Evolutionary conservation across 2,329 filamentous ascomycete species (phyloP).

Genomic region (Lecanicillium sp.): DNA sequence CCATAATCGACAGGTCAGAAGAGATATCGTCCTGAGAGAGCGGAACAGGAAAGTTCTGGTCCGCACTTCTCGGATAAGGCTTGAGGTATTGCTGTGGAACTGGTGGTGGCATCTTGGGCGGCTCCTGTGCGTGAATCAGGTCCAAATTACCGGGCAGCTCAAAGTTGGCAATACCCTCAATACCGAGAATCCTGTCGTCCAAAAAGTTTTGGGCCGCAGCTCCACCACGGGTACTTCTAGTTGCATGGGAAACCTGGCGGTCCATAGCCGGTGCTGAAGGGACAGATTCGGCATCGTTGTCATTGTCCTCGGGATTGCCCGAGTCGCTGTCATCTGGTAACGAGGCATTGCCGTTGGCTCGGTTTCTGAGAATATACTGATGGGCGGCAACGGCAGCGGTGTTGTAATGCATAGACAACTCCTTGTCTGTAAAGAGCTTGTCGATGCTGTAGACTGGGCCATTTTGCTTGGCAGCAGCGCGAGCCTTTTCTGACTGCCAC

Average conservation of each 20-base stretch:
- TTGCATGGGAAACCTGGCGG: conserved; percentile 54
- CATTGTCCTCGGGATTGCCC: conserved; percentile 41
- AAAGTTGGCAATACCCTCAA: conserved; percentile 52
- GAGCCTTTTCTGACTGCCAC: conserved; percentile 54
- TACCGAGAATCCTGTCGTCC: conserved; percentile 49
- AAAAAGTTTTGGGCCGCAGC: conserved; percentile 42
- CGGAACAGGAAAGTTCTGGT: conserved; percentile 46
- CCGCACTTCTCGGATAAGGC: conserved; percentile 43
- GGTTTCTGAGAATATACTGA: conserved; percentile 52
- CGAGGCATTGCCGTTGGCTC: conserved; percentile 38
- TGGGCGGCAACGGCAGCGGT: conserved; percentile 53
- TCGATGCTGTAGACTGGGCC: conserved; percentile 58
- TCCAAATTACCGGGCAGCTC: conserved; percentile 51
- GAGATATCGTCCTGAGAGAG: conserved; percentile 43
- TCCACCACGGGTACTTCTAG: conserved; percentile 51
- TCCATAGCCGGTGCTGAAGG: conserved; percentile 51
- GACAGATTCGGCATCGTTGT: conserved; percentile 37
- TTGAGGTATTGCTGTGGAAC: conserved; percentile 52
- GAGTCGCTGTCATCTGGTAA: conserved; percentile 47
- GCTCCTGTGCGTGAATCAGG: conserved; percentile 45
- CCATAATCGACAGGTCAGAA: conserved; percentile 50
- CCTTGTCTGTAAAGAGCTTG: conserved; percentile 63
- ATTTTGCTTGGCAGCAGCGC: conserved; percentile 43
- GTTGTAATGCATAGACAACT: conserved; percentile 58
- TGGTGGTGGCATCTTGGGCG: conserved; percentile 47